These are phyloP conservation scores for Hypomontagnella submonticulosa DNA, from an alignment of 495 filamentous ascomycete genomes.

Conservation along the genomic window DNA sequence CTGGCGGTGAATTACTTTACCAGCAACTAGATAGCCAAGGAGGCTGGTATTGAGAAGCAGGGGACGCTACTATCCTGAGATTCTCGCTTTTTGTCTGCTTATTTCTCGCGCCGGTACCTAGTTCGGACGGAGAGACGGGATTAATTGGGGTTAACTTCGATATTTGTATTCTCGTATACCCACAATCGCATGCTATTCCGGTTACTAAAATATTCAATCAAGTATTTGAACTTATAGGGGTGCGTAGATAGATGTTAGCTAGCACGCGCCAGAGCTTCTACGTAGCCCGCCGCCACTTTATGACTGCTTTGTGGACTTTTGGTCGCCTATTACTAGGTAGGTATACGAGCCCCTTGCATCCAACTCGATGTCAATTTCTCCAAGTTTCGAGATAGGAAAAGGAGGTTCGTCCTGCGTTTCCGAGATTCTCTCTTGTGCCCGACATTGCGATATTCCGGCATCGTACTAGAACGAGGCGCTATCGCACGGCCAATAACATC, in stretches of 20 bases:
- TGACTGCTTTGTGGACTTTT: too few species aligned
- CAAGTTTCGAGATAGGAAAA: conserved; percentile 12
- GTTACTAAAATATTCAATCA: too few species aligned
- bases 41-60: too few species aligned
- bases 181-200: not conserved
- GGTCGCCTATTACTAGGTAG: not conserved
- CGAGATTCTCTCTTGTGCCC: conserved; percentile 2
- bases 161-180: conserved; percentile 4
- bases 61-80: too few species aligned
- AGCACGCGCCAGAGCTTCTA: too few species aligned
- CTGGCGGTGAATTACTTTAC: conserved; percentile 67
- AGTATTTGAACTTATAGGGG: too few species aligned
- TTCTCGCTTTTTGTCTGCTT: conserved; percentile 1
- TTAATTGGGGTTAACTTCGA: conserved; percentile 13
- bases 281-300: too few species aligned
- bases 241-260: too few species aligned
- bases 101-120: not conserved
- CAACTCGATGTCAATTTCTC: conserved; percentile 13
- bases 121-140: conserved; percentile 2
- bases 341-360: conserved; percentile 7
- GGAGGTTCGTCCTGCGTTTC: not conserved
- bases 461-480: conserved; percentile 4
- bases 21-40: conserved; percentile 21
- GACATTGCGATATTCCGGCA: not conserved
- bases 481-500: conserved; percentile 12